Base-by-base conservation (phyloP, 2,329 filamentous ascomycete species). In the Ophiobolus disseminans region DNA sequence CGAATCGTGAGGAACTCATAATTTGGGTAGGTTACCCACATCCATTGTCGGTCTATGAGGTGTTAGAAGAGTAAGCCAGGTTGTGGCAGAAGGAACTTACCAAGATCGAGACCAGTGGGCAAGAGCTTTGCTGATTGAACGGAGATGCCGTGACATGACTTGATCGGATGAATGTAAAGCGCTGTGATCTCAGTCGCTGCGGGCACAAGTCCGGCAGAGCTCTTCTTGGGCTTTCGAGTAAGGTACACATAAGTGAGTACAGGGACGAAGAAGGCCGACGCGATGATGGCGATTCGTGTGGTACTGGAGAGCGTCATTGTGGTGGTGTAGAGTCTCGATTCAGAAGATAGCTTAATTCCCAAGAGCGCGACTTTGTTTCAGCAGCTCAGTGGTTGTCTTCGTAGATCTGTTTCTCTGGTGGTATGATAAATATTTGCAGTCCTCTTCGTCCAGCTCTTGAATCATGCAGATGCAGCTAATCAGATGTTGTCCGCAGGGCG, bases 1-100 rank as follows among this genome's bases (percentile, higher is more conserved):
- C 85, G 82, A 61, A 87, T 87, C 2, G 85, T 87, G 42, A 86
- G 67, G 64, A 87, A 87, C 46, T 83, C 78, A 40, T 76, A 71
- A 4, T 74, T 75, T 13, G 77, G 72, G 2, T 78, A 76, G 25
- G 81, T 77, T 38, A 86, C 77, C 68, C 87, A 84, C 85, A 87
- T 87, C 84, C 85, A 87, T 55, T 82, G 80, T 5, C 85, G 76
- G 64, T 87, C 85, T 70, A 30, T 5, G 14, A 4, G 3, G 13
- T n/a, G 39, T 62, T n/a, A 62, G 49, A 25, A 25, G 6, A n/a
- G 5, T 30, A 14, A 31, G n/a, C n/a, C n/a, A n/a, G n/a, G n/a
- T n/a, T n/a, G n/a, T n/a, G n/a, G 9, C 5, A 22, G 13, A 19
- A 5, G 3, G 4, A n/a, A 45, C 38, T 20, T 63, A 70, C 68